Evolutionary conservation across 2,329 filamentous ascomycete genomes (phyloP).

Genomic region (Colletotrichum navitas): DNA sequence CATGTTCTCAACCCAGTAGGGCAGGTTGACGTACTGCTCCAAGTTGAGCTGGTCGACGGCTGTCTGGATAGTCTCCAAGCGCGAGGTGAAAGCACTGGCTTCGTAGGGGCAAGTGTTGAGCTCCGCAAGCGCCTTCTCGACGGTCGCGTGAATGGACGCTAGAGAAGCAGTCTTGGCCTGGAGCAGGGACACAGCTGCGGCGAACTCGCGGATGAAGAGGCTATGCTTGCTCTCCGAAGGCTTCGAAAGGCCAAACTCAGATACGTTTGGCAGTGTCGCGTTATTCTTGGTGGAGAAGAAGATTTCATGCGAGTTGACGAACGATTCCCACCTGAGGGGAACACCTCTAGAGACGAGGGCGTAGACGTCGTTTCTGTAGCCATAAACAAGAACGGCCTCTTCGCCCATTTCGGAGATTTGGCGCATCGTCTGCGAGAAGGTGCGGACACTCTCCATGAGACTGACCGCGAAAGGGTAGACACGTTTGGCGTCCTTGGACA

Average conservation of each 20-base stretch:
- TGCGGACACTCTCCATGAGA: slow-evolving; percentile 98
- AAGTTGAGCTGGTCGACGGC: slow-evolving; percentile 96
- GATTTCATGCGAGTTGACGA: slow-evolving; percentile 95
- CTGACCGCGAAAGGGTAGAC: slow-evolving; percentile 99
- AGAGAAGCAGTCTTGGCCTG: slow-evolving; percentile 89
- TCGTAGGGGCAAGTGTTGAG: slow-evolving; percentile 89
- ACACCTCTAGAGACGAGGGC: slow-evolving; percentile 86
- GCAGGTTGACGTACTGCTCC: slow-evolving; percentile 94
- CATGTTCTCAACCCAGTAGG: slow-evolving; percentile 88
- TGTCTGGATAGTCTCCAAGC: slow-evolving; percentile 87
- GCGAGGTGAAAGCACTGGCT: slow-evolving; percentile 80
- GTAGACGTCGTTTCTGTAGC: slow-evolving; percentile 93
- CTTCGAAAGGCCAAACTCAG: slow-evolving; percentile 61
- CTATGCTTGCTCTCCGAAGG: slow-evolving; percentile 91
- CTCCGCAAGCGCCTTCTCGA: slow-evolving; percentile 85
- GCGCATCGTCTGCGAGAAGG: slow-evolving; percentile 87
- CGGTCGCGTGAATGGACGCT: slow-evolving; percentile 80
- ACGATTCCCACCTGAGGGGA: slow-evolving; percentile 95
- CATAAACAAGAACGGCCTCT: slow-evolving; percentile 87
- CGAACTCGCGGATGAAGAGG: slow-evolving; percentile 95
- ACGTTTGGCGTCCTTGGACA: slow-evolving; percentile 98
- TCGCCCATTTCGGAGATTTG: slow-evolving; percentile 88
- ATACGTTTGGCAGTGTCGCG: slow-evolving; percentile 52
- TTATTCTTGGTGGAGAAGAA: slow-evolving; percentile 70
- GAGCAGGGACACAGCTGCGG: slow-evolving; percentile 85